phyloP scores from a whole-genome alignment of 192 early-diverging fungal species.

The Coemansia sp. region DNA sequence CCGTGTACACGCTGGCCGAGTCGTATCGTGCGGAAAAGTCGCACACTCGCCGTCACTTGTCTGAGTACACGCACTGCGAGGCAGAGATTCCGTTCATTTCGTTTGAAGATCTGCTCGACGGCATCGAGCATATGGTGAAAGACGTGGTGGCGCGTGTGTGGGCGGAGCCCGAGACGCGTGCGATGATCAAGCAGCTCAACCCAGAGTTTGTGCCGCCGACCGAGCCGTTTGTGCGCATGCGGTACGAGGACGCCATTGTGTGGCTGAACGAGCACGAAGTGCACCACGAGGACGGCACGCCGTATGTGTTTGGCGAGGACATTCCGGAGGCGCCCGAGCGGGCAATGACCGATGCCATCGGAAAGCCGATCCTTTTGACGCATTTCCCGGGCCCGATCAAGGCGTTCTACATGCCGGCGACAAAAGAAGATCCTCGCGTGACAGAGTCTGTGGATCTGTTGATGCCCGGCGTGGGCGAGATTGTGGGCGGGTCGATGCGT shows the following conservation, averaged over 20 bases:
- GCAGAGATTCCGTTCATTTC: conserved; percentile 92
- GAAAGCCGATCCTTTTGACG: conserved; percentile 90
- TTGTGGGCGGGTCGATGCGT: conserved; percentile 98
- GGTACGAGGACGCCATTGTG: conserved; percentile 92
- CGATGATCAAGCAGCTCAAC: conserved; percentile 86
- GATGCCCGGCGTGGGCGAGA: conserved; percentile 98
- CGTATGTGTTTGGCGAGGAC: conserved; percentile 97
- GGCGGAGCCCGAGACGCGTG: conserved; percentile 67
- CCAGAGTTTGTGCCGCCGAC: conserved; percentile 71
- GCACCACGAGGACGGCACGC: conserved; percentile 84
- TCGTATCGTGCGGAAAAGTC: conserved; percentile 98
- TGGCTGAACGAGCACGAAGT: conserved; percentile 91
- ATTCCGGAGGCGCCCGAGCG: conserved; percentile 98
- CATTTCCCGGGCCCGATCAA: conserved; percentile 98
- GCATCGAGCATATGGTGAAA: conserved; percentile 87
- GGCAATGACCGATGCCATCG: conserved; percentile 97
- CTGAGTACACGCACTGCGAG: conserved; percentile 96
- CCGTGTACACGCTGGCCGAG: conserved; percentile 94
- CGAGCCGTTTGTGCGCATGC: conserved; percentile 92
- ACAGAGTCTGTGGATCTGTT: conserved; percentile 98
- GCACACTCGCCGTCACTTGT: conserved; percentile 93
- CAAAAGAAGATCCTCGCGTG: conserved; percentile 72
- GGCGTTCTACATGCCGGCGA: conserved; percentile 98
- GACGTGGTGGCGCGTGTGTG: conserved; percentile 77
- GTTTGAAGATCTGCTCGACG: conserved; percentile 85